Percentiles rank a stretch among this genome's conserved stretches.
phyloP scores from a whole-genome alignment of 139 green algal species.

The Pedinophyceae sp. region DNA sequence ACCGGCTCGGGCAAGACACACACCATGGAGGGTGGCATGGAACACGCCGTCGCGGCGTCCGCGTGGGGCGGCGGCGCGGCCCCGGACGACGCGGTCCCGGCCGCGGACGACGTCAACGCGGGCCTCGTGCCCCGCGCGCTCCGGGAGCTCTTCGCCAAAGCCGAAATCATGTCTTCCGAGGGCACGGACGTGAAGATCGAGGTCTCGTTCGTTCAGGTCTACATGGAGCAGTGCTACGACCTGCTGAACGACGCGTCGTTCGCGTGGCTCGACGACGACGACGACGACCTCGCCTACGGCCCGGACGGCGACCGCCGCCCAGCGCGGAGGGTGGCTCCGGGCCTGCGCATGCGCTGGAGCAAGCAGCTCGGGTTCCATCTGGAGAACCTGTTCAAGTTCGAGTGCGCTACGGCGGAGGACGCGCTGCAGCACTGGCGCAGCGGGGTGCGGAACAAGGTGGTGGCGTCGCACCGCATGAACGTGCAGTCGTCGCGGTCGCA shows the following conservation, averaged over 20 bases:
- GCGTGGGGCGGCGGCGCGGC: too few relatives aligned
- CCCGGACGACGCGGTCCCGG: not conserved
- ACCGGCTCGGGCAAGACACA: constrained; percentile 35
- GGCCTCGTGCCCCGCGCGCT: constrained; percentile 24
- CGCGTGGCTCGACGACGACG: too few relatives aligned
- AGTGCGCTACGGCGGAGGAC: constrained; percentile 14
- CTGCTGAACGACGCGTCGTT: constrained; percentile 16
- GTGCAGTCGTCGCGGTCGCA: constrained; percentile 28
- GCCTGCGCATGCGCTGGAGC: constrained; percentile 27
- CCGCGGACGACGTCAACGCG: constrained; percentile 14
- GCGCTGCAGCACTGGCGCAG: constrained; percentile 13
- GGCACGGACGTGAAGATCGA: constrained; percentile 7
- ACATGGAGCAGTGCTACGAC: constrained; percentile 41
- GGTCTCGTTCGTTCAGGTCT: constrained; percentile 28
- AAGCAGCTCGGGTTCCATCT: constrained; percentile 30
- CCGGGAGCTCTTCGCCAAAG: constrained; percentile 17
- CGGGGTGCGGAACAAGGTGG: constrained; percentile 23
- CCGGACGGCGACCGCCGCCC: too few relatives aligned
- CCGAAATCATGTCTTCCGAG: too few relatives aligned
- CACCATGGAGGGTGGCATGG: constrained; percentile 37
- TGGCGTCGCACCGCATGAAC: constrained; percentile 32
- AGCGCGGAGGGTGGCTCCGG: not conserved
- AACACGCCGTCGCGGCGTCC: constrained; percentile 2
- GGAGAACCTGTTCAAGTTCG: constrained; percentile 32
- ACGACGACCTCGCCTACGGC: not conserved